Percentiles rank a stretch among this genome's conserved stretches.
Evolutionary conservation across 371 early-diverging fungal genomes (phyloP).

Genomic region (Mycotypha africana): DNA sequence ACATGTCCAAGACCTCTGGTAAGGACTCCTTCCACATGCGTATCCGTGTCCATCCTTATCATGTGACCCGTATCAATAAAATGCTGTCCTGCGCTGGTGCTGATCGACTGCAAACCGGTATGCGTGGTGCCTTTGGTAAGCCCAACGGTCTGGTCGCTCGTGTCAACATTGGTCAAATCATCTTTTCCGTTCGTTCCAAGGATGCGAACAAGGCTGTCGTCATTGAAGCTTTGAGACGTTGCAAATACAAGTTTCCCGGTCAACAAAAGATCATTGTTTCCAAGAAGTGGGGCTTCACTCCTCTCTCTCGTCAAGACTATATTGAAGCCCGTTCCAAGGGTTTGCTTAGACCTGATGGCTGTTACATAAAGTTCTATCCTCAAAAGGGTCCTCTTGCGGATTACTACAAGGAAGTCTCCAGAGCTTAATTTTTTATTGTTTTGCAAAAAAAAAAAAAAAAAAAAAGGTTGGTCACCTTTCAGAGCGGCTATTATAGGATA

Average conservation of each 20-base stretch:
- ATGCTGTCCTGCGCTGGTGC: conserved; percentile 99
- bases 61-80: conserved; percentile 99
- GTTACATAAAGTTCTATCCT: conserved; percentile 95
- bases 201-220: conserved; percentile 93
- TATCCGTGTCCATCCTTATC: conserved; percentile 99
- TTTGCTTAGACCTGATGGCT: conserved; percentile 90
- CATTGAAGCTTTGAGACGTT: conserved; percentile 97
- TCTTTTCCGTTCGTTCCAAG: conserved; percentile 98
- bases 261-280: conserved; percentile 98
- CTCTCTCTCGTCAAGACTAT: conserved; percentile 92
- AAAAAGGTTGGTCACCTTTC: too few species aligned
- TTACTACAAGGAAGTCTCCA: conserved; percentile 40
- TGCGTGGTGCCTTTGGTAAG: conserved; percentile 99
- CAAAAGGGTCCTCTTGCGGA: conserved; percentile 82
- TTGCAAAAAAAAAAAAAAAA: neutral
- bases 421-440: conserved; percentile 20
- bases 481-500: too few species aligned
- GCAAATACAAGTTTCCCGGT: conserved; percentile 99
- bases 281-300: conserved; percentile 99
- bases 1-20: conserved; percentile 97
- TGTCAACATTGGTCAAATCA: conserved; percentile 98
- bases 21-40: conserved; percentile 99
- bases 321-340: conserved; percentile 77
- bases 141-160: conserved; percentile 99
- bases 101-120: conserved; percentile 99